Conservation (phyloP, 202 grass and related monocot genomes). For the Cymbopogon flexuosus region DNA sequence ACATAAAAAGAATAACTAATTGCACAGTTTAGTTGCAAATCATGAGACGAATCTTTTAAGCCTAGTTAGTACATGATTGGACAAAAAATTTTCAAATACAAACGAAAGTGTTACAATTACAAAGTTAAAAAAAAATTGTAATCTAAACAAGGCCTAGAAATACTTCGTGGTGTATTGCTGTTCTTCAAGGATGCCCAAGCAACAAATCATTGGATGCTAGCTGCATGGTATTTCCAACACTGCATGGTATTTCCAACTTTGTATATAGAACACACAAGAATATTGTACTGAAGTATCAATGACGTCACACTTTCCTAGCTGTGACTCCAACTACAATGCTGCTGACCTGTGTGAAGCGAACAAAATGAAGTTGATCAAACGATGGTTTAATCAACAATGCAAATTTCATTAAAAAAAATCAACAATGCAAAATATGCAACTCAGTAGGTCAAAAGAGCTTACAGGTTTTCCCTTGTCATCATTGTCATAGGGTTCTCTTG, state of each 20-base stretch:
- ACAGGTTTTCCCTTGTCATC: conserved; percentile 92
- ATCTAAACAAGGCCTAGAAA: too few species aligned
- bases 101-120: too few species aligned
- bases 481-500: conserved; percentile 88
- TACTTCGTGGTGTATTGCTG: conserved; percentile 1
- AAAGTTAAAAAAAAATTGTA: too few species aligned
- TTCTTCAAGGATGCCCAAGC: conserved; percentile 21
- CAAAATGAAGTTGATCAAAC: neutral
- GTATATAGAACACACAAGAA: conserved; percentile 20
- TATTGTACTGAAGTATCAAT: neutral
- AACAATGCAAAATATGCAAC: neutral
- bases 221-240: too few species aligned
- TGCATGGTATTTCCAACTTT: conserved; percentile 14
- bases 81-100: too few species aligned
- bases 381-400: neutral
- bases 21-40: too few species aligned
- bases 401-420: too few species aligned
- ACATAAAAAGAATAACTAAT: too few species aligned
- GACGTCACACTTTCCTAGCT: conserved; percentile 58
- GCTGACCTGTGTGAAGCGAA: conserved; percentile 61
- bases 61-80: too few species aligned
- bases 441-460: conserved; percentile 23
- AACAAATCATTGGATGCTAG: conserved; percentile 12
- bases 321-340: conserved; percentile 91
- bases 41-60: too few species aligned